These are phyloP conservation scores for Botryotinia narcissicola DNA, from an alignment of 2,329 filamentous ascomycete genomes.

Conservation along the genomic window DNA sequence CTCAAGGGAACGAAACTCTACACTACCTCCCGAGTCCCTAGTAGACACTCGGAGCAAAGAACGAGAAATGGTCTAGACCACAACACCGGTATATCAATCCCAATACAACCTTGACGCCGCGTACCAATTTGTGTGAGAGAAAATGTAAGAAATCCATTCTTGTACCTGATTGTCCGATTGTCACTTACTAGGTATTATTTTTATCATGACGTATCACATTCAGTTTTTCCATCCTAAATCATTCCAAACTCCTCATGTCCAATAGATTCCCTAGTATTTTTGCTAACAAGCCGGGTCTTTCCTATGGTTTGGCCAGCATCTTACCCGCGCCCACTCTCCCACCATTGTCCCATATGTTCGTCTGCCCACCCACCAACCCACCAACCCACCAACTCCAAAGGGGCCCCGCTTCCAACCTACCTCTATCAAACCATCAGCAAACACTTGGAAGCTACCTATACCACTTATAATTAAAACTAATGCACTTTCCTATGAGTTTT, in stretches of 20 bases:
- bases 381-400: conserved; percentile 1
- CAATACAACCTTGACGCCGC: background rate
- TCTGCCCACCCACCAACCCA: background rate
- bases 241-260: background rate
- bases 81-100: background rate
- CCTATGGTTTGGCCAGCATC: conserved; percentile 6
- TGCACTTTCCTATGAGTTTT: conserved; percentile 1
- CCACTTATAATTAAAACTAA: conserved; percentile 1
- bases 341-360: background rate
- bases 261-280: background rate
- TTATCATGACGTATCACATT: conserved; percentile 9
- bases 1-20: background rate
- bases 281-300: conserved; percentile 4
- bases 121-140: background rate
- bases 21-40: background rate
- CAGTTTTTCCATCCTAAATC: background rate
- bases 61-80: background rate
- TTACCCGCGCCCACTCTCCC: conserved; percentile 8
- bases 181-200: background rate
- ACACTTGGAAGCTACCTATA: conserved; percentile 10
- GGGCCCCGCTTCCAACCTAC: conserved; percentile 20
- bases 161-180: conserved; percentile 5
- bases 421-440: conserved; percentile 12
- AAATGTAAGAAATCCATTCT: background rate
- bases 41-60: background rate